Evolutionary conservation across 2,329 filamentous ascomycete genomes (phyloP).

Genomic region (Penicillium polonicum): DNA sequence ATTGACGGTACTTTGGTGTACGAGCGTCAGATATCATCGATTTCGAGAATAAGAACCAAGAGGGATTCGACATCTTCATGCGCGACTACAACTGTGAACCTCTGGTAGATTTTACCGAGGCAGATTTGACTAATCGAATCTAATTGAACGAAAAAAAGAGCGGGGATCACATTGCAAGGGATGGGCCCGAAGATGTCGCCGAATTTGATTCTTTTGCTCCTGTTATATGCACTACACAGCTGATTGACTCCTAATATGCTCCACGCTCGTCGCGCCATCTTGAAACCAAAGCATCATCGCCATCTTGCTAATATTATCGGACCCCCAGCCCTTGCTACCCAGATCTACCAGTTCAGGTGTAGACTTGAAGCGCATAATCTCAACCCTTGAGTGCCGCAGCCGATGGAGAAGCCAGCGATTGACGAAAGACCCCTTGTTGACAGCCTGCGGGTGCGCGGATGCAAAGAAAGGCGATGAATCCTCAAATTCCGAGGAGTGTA

Average conservation of each 20-base stretch:
- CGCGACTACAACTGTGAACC: no score
- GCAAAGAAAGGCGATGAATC: not conserved
- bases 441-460: not conserved
- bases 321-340: not conserved
- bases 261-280: not conserved
- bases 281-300: not conserved
- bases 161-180: slow-evolving; percentile 5
- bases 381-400: not conserved
- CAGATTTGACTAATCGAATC: not conserved
- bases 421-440: not conserved
- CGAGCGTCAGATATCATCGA: no score
- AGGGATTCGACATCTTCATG: no score
- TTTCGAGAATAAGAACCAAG: no score
- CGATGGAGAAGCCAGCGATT: not conserved
- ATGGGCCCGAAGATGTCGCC: not conserved
- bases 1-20: no score
- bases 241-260: not conserved
- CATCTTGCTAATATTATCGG: not conserved
- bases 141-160: not conserved
- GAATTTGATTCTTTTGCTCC: no score
- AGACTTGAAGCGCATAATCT: not conserved
- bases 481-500: not conserved
- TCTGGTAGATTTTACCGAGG: no score
- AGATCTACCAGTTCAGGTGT: not conserved
- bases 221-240: not conserved